These are phyloP conservation scores for Clarireedia hainanense DNA, from an alignment of 2,329 filamentous ascomycete species.

Conservation along the genomic window DNA sequence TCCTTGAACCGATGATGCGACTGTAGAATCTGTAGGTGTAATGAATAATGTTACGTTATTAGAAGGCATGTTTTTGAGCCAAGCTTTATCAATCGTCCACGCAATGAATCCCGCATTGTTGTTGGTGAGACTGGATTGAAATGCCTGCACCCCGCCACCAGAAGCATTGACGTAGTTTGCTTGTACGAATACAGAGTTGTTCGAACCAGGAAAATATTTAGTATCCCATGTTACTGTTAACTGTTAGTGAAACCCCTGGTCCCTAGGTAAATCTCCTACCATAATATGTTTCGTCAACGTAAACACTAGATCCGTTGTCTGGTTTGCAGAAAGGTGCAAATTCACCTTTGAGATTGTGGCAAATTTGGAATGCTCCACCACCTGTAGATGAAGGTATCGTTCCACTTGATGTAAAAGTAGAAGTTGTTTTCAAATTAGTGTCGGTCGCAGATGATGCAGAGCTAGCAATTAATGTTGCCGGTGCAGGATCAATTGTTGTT, in stretches of 20 bases:
- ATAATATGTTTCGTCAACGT: slow-evolving; percentile 26
- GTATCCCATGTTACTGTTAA: slow-evolving; percentile 27
- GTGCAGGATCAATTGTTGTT: slow-evolving; percentile 19
- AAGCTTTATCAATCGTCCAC: slow-evolving; percentile 22
- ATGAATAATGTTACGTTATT: slow-evolving; percentile 26
- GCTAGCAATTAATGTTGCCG: slow-evolving; percentile 15
- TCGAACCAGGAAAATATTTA: slow-evolving; percentile 18
- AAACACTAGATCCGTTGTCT: slow-evolving; percentile 24
- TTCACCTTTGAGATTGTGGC: slow-evolving; percentile 22
- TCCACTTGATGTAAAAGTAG: slow-evolving; percentile 11
- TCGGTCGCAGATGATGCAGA: slow-evolving; percentile 4
- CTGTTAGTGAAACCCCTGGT: slow-evolving; percentile 2
- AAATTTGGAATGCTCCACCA: slow-evolving; percentile 25
- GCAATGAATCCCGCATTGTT: slow-evolving; percentile 19
- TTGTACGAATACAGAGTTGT: slow-evolving; percentile 21
- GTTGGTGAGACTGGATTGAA: slow-evolving; percentile 17
- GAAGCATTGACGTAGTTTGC: slow-evolving; percentile 26
- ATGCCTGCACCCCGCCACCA: slow-evolving; percentile 22
- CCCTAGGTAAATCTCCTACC: slow-evolving; percentile 10
- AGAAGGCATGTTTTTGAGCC: slow-evolving; percentile 16
- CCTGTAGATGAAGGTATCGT: slow-evolving; percentile 13
- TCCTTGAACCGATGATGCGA: slow-evolving; percentile 14
- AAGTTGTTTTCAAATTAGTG: slow-evolving; percentile 5
- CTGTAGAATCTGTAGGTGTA: slow-evolving; percentile 14
- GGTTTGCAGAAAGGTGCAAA: slow-evolving; percentile 27